A percentile compares a stretch with the other conserved stretches of the same genome.
Conservation (phyloP, 257 asterid species). For the Solanum chilense region DNA sequence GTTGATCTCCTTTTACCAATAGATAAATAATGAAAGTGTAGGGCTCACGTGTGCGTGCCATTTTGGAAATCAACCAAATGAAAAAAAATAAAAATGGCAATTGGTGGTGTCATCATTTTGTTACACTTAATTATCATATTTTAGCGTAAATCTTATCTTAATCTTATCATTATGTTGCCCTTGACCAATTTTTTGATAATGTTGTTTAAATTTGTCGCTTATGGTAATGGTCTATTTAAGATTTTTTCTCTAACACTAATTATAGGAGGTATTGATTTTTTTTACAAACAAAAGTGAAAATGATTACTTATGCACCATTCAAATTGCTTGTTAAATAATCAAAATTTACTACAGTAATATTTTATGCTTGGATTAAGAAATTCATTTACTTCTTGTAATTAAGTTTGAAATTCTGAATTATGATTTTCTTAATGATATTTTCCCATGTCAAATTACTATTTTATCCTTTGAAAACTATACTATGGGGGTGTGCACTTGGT, state of each 20-base stretch:
- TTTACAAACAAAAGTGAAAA: neutral
- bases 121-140: conserved; percentile 16
- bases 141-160: conserved; percentile 27
- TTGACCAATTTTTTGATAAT: conserved; percentile 24
- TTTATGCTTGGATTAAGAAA: neutral
- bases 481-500: neutral
- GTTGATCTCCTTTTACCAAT: neutral
- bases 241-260: neutral
- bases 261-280: neutral
- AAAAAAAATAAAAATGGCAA: neutral
- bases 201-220: conserved; percentile 1
- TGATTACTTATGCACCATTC: neutral
- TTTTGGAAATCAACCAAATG: conserved; percentile 7
- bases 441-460: neutral
- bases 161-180: conserved; percentile 27
- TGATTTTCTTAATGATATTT: neutral
- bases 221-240: neutral
- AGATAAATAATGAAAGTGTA: conserved; percentile 9
- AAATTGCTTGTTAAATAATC: neutral
- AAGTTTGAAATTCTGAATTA: neutral
- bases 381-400: neutral
- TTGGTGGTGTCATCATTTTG: conserved; percentile 28
- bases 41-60: conserved; percentile 27
- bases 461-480: neutral
- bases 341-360: neutral